Evolutionary conservation across 148 eudicot genomes (phyloP).

Genomic region (Cornus kousa): DNA sequence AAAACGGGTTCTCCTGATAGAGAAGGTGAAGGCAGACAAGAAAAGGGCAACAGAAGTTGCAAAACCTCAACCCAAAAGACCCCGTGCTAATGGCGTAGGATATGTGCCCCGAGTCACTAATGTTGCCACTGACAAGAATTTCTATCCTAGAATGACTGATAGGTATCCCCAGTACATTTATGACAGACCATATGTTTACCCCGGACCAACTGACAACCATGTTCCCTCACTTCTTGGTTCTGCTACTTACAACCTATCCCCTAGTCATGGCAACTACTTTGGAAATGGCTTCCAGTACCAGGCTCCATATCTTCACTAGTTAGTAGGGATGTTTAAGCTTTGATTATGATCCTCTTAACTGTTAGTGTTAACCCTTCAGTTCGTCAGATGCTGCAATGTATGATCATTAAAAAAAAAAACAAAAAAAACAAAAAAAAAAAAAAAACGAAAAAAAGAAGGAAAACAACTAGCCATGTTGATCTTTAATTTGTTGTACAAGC

Average conservation of each 20-base stretch:
- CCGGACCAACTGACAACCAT: slow-evolving; percentile 56
- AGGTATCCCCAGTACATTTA: slow-evolving; percentile 82
- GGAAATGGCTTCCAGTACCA: slow-evolving; percentile 85
- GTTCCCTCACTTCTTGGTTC: slow-evolving; percentile 54
- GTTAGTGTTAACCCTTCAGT: slow-evolving; percentile 71
- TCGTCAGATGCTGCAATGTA: slow-evolving; percentile 49
- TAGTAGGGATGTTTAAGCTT: slow-evolving; percentile 46
- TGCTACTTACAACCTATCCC: slow-evolving; percentile 60
- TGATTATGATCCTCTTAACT: slow-evolving; percentile 64
- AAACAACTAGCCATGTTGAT: slow-evolving; percentile 29
- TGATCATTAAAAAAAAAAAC: slow-evolving; percentile 23
- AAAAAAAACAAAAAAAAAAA: slow-evolving; percentile 9
- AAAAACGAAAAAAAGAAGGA: slow-evolving; percentile 21
- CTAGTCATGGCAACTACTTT: slow-evolving; percentile 76
- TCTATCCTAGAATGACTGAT: slow-evolving; percentile 58
- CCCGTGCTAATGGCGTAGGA: slow-evolving; percentile 70
- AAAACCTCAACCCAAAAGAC: slow-evolving; percentile 93
- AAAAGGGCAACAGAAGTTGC: slow-evolving; percentile 83
- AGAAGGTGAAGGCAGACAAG: slow-evolving; percentile 95
- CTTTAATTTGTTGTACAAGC: slow-evolving; percentile 57
- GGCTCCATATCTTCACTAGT: slow-evolving; percentile 86
- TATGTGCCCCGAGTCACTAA: slow-evolving; percentile 58
- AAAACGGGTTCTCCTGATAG: slow-evolving; percentile 69
- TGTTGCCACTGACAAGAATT: slow-evolving; percentile 54
- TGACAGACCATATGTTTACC: slow-evolving; percentile 72